phyloP scores from a whole-genome alignment of 257 asterid species.

The Solanum corneliomulleri region DNA sequence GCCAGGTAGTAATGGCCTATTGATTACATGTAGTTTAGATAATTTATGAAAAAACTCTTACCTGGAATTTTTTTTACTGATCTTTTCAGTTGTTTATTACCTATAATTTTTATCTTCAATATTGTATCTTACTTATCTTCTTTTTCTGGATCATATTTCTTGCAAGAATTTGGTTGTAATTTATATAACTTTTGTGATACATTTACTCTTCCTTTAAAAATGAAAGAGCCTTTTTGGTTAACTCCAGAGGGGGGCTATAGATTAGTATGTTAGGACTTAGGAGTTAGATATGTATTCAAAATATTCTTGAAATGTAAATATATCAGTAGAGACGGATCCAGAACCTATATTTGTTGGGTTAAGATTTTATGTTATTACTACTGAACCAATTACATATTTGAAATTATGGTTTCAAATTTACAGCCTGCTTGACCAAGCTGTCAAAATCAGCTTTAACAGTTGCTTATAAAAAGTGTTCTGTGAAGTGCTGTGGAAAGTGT shows the following conservation, averaged over 20 bases:
- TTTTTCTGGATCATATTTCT: neutral
- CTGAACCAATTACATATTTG: neutral
- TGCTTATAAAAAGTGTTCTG: neutral
- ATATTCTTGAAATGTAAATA: neutral
- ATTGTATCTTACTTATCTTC: neutral
- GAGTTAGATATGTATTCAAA: neutral
- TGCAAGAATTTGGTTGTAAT: neutral
- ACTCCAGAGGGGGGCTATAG: neutral
- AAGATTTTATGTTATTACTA: neutral
- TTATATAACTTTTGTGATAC: neutral
- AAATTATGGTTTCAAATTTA: neutral
- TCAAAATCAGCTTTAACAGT: neutral
- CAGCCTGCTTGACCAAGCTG: neutral
- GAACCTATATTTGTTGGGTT: neutral
- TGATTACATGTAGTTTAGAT: neutral
- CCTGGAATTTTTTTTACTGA: neutral
- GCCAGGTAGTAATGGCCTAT: slow-evolving; percentile 46
- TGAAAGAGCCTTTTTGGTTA: neutral
- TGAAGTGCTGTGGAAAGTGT: neutral
- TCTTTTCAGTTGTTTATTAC: neutral
- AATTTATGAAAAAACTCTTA: neutral
- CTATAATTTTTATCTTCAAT: neutral
- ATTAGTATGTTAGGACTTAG: neutral
- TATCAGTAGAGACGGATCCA: neutral
- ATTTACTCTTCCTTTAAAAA: neutral